Evolutionary conservation across 2,329 filamentous ascomycete genomes (phyloP).

Genomic region (Penicillium hesseltinei): DNA sequence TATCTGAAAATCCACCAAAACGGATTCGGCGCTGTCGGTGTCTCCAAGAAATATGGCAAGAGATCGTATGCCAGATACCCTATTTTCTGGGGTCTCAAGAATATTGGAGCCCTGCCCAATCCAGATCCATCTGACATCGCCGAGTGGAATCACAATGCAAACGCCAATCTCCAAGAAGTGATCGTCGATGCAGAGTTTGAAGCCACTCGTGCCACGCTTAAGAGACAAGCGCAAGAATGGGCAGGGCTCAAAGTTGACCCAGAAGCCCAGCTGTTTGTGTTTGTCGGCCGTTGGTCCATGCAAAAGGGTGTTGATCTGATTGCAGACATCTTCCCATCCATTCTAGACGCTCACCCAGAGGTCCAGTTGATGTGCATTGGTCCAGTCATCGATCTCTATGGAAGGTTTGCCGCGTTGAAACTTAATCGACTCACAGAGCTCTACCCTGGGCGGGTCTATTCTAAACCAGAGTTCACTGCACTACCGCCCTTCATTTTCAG

Average conservation of each 20-base stretch:
- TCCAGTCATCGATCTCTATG: conserved; percentile 66
- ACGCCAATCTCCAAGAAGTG: conserved; percentile 54
- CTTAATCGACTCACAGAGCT: conserved; percentile 62
- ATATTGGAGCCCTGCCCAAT: conserved; percentile 63
- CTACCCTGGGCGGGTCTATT: conserved; percentile 64
- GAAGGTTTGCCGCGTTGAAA: conserved; percentile 66
- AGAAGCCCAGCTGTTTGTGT: conserved; percentile 64
- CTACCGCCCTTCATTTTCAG: conserved; percentile 66
- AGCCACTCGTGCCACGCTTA: conserved; percentile 52
- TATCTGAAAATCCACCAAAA: conserved; percentile 66
- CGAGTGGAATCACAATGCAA: conserved; percentile 58
- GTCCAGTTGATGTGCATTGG: conserved; percentile 63
- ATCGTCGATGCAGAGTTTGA: conserved; percentile 57
- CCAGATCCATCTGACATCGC: conserved; percentile 64
- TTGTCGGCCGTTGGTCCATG: conserved; percentile 67
- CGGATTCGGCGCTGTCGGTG: conserved; percentile 66
- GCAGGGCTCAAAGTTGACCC: conserved; percentile 62
- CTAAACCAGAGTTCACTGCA: conserved; percentile 65
- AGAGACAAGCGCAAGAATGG: conserved; percentile 65
- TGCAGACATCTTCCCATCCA: conserved; percentile 64
- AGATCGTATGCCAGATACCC: conserved; percentile 65
- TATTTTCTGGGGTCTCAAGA: conserved; percentile 66
- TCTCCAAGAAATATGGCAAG: conserved; percentile 67
- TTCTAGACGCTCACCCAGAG: conserved; percentile 60
- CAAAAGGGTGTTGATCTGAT: conserved; percentile 69